Evolutionary conservation across 2,329 filamentous ascomycete species (phyloP).

Genomic region (Gaeumannomyces sp.): DNA sequence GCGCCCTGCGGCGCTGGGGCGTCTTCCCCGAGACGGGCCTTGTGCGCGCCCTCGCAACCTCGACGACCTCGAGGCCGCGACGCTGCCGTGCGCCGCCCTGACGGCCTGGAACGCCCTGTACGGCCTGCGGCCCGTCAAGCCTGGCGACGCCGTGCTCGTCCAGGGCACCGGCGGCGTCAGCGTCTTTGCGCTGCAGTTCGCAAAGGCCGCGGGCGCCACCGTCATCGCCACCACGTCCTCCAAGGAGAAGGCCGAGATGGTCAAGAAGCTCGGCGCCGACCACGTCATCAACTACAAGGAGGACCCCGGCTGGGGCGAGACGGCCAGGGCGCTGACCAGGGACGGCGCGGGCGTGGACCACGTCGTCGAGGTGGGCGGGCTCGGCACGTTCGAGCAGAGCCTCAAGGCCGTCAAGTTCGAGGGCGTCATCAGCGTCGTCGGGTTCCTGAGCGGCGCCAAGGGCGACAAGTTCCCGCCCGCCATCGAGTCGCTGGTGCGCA

Average conservation of each 20-base stretch:
- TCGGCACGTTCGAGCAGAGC: conserved; percentile 40
- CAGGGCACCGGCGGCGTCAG: conserved; percentile 67
- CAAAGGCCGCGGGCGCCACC: conserved; percentile 42
- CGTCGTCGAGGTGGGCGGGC: conserved; percentile 51
- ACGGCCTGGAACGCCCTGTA: conserved; percentile 63
- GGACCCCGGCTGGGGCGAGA: conserved; percentile 46
- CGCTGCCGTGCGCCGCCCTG: conserved; percentile 52
- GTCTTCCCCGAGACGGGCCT: conserved; percentile 64
- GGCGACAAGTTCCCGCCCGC: conserved; percentile 38
- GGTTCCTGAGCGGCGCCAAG: conserved; percentile 35
- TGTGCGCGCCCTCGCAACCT: conserved; percentile 52
- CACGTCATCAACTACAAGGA: conserved; percentile 52
- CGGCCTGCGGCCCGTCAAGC: conserved; percentile 45
- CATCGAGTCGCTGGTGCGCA: conserved; percentile 38
- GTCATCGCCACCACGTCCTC: conserved; percentile 54
- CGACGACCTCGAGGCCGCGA: conserved; percentile 45
- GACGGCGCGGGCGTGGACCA: conserved; percentile 41
- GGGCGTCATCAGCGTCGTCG: conserved; percentile 32
- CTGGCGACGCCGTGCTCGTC: conserved; percentile 55
- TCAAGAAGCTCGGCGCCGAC: conserved; percentile 47
- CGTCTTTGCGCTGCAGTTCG: conserved; percentile 56
- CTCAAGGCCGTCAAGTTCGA: conserved; percentile 25
- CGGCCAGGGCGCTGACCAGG: conserved; percentile 42
- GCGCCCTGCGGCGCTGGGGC: conserved; percentile 60
- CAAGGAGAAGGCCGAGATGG: conserved; percentile 37